Evolutionary conservation across 208 protist genomes (phyloP), one percentile per base, ranked within the genome.

Genomic region (Leishmania major): DNA sequence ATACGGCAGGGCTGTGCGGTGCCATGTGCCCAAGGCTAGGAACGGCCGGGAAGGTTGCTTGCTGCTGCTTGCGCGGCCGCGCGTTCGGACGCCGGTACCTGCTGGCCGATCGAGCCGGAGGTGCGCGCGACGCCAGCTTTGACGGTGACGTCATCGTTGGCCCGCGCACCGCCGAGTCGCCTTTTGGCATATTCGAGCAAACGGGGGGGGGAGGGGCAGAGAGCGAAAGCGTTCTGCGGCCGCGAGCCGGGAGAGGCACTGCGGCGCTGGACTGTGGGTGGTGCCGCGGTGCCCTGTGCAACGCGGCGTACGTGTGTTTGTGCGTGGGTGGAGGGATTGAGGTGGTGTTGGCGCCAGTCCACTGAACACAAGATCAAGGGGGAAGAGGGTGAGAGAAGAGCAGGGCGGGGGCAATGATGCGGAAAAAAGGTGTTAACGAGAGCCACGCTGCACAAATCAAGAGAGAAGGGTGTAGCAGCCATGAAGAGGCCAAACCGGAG

Each of bases 1-100:
- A 37, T 67, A 86, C 69, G 43, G 79, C 74, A 1, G 83, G 83
- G 78, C 83, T 86, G 78, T 86, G 83, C 57, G 83, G 83, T 0
- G 78, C 74, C 8, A 82, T 57, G 31, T 43, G 66, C 1, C 47
- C 83, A 55, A 77, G 53, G 15, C 47, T 45, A 17, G 60, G 19
- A 6, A 77, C 1, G n/a, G 35, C 3, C 31, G 31, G 19, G 11
- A 62, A 10, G 13, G 51, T 7, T 40, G 72, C 7, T 22, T 74
- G 51, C 25, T 31, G 76, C 76, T 75, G 62, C 49, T 80, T 70
- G 35, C 47, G 64, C 49, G 17, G 51, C 40, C 11, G n/a, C 37
- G 75, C 17, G 13, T 47, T 47, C 37, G 75, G 28, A 28, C 53
- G 75, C 3, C 57, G 75, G 57, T 67, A 49, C 37, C 37, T 40